phyloP scores from a whole-genome alignment of 2,329 filamentous ascomycete species.

The Ceratocystis ficicola region DNA sequence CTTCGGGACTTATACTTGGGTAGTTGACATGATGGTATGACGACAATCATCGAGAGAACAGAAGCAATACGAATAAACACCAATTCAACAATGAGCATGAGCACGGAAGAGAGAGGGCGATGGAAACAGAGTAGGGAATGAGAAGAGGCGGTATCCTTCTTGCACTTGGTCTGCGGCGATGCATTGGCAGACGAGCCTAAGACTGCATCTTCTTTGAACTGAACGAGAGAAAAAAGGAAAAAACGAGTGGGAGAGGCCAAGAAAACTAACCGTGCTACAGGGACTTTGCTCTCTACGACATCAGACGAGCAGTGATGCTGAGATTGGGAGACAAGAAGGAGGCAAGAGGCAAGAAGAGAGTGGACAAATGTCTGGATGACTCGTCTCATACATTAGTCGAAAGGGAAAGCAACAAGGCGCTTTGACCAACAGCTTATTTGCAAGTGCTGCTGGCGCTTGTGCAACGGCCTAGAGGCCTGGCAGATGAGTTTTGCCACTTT shows the following conservation, averaged over 20 bases:
- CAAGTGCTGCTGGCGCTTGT: background rate
- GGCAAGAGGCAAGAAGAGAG: background rate
- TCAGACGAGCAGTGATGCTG: background rate
- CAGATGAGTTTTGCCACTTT: background rate
- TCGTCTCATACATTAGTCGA: too few species aligned
- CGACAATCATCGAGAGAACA: background rate
- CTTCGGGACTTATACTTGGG: background rate
- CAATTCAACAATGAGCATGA: background rate
- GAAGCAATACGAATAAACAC: background rate
- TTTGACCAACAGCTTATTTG: constrained; percentile 11
- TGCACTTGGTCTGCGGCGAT: background rate
- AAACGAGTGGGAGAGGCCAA: background rate
- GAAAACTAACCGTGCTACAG: background rate
- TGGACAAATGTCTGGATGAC: background rate
- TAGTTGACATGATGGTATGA: background rate
- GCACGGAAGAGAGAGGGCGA: too few species aligned
- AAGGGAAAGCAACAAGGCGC: background rate
- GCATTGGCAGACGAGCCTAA: too few species aligned
- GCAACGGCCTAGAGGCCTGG: background rate
- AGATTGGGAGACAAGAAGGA: background rate
- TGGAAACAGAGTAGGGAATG: too few species aligned
- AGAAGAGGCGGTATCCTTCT: background rate
- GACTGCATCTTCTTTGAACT: background rate
- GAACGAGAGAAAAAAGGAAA: background rate
- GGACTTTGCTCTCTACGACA: constrained; percentile 9